Evolutionary conservation across 306 rosid genomes (phyloP).

Genomic region (Luffa aegyptiaca): DNA sequence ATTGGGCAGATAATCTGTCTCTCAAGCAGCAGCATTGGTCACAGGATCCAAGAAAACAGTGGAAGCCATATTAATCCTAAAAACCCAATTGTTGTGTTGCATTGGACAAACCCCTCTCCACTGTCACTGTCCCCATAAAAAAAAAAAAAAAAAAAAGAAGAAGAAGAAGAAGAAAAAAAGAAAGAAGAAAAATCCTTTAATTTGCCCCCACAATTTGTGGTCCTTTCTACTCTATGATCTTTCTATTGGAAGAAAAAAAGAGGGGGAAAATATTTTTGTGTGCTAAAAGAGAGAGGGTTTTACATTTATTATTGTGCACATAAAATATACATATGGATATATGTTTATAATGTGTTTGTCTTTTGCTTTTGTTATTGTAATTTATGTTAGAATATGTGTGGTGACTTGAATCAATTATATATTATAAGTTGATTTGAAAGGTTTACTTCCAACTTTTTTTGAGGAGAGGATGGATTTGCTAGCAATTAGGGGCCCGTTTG

Average conservation of each 20-base stretch:
- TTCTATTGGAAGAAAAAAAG: background rate
- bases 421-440: no score
- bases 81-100: background rate
- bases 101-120: background rate
- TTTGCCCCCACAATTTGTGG: background rate
- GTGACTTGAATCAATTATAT: background rate
- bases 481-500: no score
- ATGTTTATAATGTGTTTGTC: no score
- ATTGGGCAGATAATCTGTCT: background rate
- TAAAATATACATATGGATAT: background rate
- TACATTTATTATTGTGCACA: background rate
- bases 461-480: no score
- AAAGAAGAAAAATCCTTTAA: background rate
- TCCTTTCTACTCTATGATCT: background rate
- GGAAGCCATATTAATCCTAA: background rate
- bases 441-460: no score
- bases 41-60: background rate
- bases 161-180: no score
- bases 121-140: background rate
- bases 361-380: no score
- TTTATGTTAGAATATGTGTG: background rate
- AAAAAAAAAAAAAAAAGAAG: background rate
- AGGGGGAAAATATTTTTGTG: background rate
- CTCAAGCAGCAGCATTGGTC: background rate
- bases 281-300: background rate